Base-by-base conservation (phyloP, 1,284 basidiomycete genomes). In the Psilocybe mexicana region DNA sequence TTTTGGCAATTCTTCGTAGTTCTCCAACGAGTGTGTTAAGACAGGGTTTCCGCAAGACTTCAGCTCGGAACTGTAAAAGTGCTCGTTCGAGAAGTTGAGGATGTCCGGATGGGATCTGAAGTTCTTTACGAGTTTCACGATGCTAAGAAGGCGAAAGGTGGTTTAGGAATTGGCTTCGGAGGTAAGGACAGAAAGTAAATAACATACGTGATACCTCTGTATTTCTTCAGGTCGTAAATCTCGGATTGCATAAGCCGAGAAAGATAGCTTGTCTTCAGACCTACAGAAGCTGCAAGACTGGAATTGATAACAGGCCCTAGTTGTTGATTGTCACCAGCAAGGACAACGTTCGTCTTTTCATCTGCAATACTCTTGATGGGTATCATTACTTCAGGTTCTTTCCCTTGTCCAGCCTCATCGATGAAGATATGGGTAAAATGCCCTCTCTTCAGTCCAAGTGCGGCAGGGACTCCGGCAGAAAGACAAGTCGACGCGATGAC, bases 361-460 rank as follows among this genome's bases (percentile, higher is more conserved):
- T 72, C 69, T 0, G 78, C 79, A 52, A 81, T 70, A 2, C 75
- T 77, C 71, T 79, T 80, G 62, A 86, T 76, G 0, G 82, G 74
- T 1, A 84, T 74, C 73, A 85, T 81, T 8, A 76, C 70, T 60
- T 86, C 83, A 0, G 83, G 81, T 62, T 87, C 85, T 11, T 76
- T 79, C 0, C 77, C 83, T 60, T 86, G 84, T 0, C 82, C 85
- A 2, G 83, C 84, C 60, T 87, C 84, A 63, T 87, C 85, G n/a
- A 85, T 71, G 62, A 87, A 84, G 23, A 87, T 82, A 61, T 85
- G 79, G 2, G 67, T 75, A 61, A 80, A 87, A 66, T 83, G 80
- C 0, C 84, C 85, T n/a, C 73, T 67, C 6, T 72, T 65, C 10
- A 86, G 58, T 58, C 83, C 82, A 4, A 84, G 61, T 18, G 74